Evolutionary conservation across 306 rosid species (phyloP).

Genomic region (Begonia loranthoides): DNA sequence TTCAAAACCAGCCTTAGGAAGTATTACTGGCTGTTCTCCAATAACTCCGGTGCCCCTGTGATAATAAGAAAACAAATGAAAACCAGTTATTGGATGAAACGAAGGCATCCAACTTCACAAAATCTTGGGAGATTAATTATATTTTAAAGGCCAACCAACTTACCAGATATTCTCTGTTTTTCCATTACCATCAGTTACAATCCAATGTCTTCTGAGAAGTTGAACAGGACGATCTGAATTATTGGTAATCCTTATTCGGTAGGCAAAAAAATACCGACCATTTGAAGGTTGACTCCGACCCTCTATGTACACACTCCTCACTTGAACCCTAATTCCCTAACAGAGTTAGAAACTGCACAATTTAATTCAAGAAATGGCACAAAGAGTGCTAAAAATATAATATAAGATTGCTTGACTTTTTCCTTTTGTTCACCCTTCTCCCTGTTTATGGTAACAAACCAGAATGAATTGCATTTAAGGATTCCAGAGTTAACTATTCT

Average conservation of each 20-base stretch:
- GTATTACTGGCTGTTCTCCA: constrained; percentile 89
- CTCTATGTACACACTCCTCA: constrained; percentile 87
- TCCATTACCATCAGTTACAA: constrained; percentile 80
- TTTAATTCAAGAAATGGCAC: background rate
- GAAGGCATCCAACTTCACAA: background rate
- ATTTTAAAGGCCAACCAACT: constrained; percentile 17
- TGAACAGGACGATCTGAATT: constrained; percentile 70
- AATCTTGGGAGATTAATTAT: constrained; percentile 4
- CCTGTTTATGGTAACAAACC: too few species aligned
- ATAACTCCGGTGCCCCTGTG: constrained; percentile 90
- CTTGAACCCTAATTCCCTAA: constrained; percentile 91
- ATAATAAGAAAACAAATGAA: constrained; percentile 2
- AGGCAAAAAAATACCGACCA: constrained; percentile 80
- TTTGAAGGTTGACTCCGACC: constrained; percentile 84
- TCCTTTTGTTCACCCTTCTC: too few species aligned
- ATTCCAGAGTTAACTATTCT: too few species aligned
- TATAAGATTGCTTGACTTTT: too few species aligned
- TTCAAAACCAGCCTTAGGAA: constrained; percentile 75
- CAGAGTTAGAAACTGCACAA: constrained; percentile 3
- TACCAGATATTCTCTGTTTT: constrained; percentile 74
- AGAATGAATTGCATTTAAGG: too few species aligned
- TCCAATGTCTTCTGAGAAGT: constrained; percentile 96
- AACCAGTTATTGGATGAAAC: background rate
- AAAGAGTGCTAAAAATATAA: background rate
- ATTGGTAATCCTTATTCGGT: constrained; percentile 79